Percentiles rank a stretch among this genome's conserved stretches.
Evolutionary conservation across 352 stramenopile genomes (phyloP).

Genomic region (Thraustochytrium striatum): DNA sequence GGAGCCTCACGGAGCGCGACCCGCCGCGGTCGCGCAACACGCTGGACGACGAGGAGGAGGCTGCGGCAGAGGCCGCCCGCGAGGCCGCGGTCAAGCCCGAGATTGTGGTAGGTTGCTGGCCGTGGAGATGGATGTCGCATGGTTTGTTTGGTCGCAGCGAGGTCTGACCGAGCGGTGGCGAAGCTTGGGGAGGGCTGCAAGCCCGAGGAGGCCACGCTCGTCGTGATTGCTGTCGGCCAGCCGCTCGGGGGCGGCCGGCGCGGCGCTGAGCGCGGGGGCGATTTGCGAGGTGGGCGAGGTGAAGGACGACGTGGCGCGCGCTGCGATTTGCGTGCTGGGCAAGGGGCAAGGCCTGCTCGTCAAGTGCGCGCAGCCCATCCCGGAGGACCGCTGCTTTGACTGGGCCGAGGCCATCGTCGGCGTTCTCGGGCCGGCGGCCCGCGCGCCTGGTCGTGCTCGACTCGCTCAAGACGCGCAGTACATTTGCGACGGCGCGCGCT

Average conservation of each 20-base stretch:
- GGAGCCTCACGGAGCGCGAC: conserved; percentile 39
- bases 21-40: conserved; percentile 33
- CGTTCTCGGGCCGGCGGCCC: neutral
- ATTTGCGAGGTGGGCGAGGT: neutral
- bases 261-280: no score
- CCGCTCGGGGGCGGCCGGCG: neutral
- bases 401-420: neutral
- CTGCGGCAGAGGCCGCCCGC: neutral
- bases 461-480: neutral
- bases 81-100: neutral
- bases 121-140: no score
- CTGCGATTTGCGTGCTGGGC: neutral
- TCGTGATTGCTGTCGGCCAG: neutral
- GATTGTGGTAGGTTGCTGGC: conserved; percentile 20
- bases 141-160: no score
- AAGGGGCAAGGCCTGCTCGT: neutral
- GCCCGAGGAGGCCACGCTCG: neutral
- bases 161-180: no score
- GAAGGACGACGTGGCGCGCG: neutral
- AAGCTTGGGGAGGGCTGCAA: neutral
- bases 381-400: neutral
- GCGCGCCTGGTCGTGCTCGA: neutral
- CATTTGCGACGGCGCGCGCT: neutral
- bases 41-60: conserved; percentile 40
- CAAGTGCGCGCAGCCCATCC: neutral